These are phyloP conservation scores for Penicillium tannophilum DNA, from an alignment of 495 filamentous ascomycete genomes.

Conservation along the genomic window DNA sequence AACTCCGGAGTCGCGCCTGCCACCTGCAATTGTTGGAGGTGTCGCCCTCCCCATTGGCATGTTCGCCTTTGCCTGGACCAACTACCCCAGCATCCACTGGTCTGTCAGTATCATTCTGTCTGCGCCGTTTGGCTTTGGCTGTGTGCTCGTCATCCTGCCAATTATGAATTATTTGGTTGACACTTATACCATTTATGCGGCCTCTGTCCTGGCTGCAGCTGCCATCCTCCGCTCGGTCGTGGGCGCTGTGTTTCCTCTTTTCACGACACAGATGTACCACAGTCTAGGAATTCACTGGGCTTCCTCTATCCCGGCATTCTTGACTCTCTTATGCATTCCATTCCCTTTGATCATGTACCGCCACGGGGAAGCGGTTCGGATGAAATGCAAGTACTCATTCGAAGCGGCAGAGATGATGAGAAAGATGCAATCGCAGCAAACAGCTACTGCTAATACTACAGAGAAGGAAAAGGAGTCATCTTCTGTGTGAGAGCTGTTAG, in stretches of 20 bases:
- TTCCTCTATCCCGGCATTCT: slow-evolving; percentile 66
- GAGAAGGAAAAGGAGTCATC: too few species aligned
- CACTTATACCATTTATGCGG: slow-evolving; percentile 71
- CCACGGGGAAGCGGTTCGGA: slow-evolving; percentile 61
- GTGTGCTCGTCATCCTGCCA: slow-evolving; percentile 64
- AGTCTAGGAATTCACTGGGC: slow-evolving; percentile 75
- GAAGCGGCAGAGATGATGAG: slow-evolving; percentile 48
- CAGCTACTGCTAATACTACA: too few species aligned
- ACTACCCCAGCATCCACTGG: slow-evolving; percentile 63
- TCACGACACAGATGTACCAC: slow-evolving; percentile 68
- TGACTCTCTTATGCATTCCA: slow-evolving; percentile 66
- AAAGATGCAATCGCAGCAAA: slow-evolving; percentile 15
- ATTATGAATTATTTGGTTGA: slow-evolving; percentile 74
- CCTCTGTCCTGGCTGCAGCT: slow-evolving; percentile 70
- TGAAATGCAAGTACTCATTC: slow-evolving; percentile 66
- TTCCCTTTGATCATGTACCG: slow-evolving; percentile 71
- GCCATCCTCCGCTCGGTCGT: slow-evolving; percentile 61
- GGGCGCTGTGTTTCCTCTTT: slow-evolving; percentile 73
- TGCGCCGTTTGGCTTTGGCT: slow-evolving; percentile 65
- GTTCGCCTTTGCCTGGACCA: slow-evolving; percentile 66
- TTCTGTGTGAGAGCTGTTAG: too few species aligned
- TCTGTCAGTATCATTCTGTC: slow-evolving; percentile 58
- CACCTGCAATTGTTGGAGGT: slow-evolving; percentile 33
- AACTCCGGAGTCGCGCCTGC: slow-evolving; percentile 26
- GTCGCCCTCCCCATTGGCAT: slow-evolving; percentile 42